Evolutionary conservation across 331 rosid genomes (phyloP).

Genomic region (Dryas integrifolia): DNA sequence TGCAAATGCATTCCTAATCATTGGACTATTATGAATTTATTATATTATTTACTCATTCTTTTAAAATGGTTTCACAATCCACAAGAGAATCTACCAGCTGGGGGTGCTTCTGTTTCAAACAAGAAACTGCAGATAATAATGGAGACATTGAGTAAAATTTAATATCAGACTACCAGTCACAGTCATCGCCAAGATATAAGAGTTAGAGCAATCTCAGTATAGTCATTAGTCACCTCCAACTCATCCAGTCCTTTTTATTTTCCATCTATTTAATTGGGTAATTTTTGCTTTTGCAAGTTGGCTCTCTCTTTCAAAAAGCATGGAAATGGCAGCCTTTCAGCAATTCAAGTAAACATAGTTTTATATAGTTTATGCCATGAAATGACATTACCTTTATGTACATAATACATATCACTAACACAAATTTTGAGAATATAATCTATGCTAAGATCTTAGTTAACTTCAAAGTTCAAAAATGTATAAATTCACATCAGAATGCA

Average conservation of each 20-base stretch:
- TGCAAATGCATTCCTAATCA: slow-evolving; percentile 1
- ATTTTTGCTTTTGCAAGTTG: slow-evolving; percentile 28
- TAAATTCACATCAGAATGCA: not conserved
- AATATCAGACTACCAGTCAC: not conserved
- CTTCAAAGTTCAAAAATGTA: not conserved
- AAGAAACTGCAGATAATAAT: slow-evolving; percentile 3
- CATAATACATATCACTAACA: not conserved
- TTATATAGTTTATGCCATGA: slow-evolving; percentile 31
- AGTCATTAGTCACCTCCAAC: not conserved
- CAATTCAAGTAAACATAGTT: slow-evolving; percentile 29
- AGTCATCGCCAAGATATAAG: not conserved
- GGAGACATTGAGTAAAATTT: not conserved
- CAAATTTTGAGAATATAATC: slow-evolving; percentile 28
- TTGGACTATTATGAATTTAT: slow-evolving; percentile 6
- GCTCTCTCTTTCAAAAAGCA: slow-evolving; percentile 43
- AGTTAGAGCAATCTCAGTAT: slow-evolving; percentile 7
- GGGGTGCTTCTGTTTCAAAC: slow-evolving; percentile 7
- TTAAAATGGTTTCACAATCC: slow-evolving; percentile 15
- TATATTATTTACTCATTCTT: slow-evolving; percentile 5
- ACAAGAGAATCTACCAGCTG: slow-evolving; percentile 25
- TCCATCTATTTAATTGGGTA: slow-evolving; percentile 14
- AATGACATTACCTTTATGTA: slow-evolving; percentile 20
- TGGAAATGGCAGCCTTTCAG: slow-evolving; percentile 54
- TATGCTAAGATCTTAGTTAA: slow-evolving; percentile 1
- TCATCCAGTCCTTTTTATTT: slow-evolving; percentile 8